Conservation (phyloP, 192 early-diverging fungal genomes). For the Kickxella alabastrina region DNA sequence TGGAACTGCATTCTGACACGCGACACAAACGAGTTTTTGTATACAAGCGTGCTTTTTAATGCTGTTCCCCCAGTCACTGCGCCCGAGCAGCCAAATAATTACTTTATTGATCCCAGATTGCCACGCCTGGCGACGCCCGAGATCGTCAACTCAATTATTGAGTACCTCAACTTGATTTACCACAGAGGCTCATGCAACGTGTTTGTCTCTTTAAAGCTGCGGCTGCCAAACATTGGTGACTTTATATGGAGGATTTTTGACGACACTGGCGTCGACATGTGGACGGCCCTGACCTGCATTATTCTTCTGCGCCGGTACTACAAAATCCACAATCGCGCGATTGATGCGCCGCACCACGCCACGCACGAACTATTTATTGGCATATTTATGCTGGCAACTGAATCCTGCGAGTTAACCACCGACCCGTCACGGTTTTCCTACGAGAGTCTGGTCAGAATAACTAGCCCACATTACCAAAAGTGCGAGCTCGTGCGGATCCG, state of each 20-base stretch:
- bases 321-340: not conserved
- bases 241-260: conserved; percentile 45
- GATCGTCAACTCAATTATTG: conserved; percentile 22
- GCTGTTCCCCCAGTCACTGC: conserved; percentile 1
- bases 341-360: conserved; percentile 31
- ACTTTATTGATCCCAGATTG: not conserved
- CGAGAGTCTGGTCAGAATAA: conserved; percentile 7
- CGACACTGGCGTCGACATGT: conserved; percentile 20
- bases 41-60: conserved; percentile 2
- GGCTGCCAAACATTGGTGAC: conserved; percentile 20
- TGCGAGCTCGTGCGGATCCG: conserved; percentile 14
- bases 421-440: conserved; percentile 8
- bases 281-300: conserved; percentile 30
- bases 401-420: conserved; percentile 10
- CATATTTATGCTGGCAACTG: conserved; percentile 24
- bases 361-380: conserved; percentile 39
- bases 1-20: conserved; percentile 20
- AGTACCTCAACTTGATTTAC: conserved; percentile 21
- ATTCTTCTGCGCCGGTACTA: conserved; percentile 25
- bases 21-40: conserved; percentile 23
- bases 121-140: conserved; percentile 27
- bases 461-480: conserved; percentile 18
- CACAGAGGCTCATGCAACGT: conserved; percentile 20
- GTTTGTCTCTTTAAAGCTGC: conserved; percentile 17
- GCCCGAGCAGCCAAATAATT: not conserved